Conservation (phyloP, 768 basidiomycete genomes). For the Lactarius indigo region DNA sequence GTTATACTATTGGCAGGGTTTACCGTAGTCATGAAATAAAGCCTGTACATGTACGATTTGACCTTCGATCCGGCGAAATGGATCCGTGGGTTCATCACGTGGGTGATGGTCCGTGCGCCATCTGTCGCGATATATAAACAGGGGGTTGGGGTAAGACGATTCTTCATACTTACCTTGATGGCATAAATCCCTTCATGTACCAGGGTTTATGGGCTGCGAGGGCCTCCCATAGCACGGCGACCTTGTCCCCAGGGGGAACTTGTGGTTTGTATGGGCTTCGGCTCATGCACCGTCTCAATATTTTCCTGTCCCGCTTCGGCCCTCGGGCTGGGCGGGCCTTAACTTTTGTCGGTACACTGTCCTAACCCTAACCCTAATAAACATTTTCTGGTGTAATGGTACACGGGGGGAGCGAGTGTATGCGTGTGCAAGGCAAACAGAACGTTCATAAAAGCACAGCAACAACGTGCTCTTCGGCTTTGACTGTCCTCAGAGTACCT, state of each 20-base stretch:
- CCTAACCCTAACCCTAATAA: conserved; percentile 20
- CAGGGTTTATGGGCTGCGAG: conserved; percentile 29
- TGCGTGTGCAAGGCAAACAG: neutral
- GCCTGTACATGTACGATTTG: too few species aligned
- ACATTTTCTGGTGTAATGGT: neutral
- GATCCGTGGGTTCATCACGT: neutral
- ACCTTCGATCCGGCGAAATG: neutral
- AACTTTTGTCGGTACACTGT: conserved; percentile 28
- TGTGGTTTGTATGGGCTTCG: conserved; percentile 48
- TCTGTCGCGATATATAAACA: neutral
- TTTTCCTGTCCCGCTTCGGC: conserved; percentile 70
- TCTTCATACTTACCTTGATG: conserved; percentile 32
- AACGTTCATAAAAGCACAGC: neutral
- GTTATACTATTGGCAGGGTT: conserved; percentile 67
- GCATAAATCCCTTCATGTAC: conserved; percentile 30
- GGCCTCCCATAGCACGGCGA: conserved; percentile 31
- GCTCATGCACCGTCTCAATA: conserved; percentile 78
- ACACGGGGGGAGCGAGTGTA: neutral
- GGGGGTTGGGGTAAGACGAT: neutral
- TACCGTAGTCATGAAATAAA: conserved; percentile 24
- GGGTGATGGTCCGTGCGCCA: conserved; percentile 21
- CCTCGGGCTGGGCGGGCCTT: conserved; percentile 35
- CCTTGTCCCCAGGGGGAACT: conserved; percentile 29
- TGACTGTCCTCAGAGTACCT: neutral
- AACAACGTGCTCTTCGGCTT: neutral